phyloP scores from a whole-genome alignment of 2,329 filamentous ascomycete genomes.

The Pseudogymnoascus sp. region DNA sequence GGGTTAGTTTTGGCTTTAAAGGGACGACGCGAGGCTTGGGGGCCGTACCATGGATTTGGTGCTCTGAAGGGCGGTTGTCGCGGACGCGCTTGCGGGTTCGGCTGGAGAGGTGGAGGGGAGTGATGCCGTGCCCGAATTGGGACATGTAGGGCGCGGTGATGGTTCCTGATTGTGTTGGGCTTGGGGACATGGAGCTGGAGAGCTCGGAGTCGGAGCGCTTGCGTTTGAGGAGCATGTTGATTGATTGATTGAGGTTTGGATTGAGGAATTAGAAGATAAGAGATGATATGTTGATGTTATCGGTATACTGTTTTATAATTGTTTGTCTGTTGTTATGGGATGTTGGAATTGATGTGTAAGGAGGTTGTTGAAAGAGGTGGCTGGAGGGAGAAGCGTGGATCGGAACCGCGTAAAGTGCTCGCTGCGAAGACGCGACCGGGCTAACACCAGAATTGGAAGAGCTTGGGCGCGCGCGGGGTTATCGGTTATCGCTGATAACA shows the following conservation, averaged over 20 bases:
- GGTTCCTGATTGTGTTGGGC: slow-evolving; percentile 10
- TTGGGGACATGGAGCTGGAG: slow-evolving; percentile 37
- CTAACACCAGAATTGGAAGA: slow-evolving; percentile 2
- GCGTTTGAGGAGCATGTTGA: slow-evolving; percentile 49
- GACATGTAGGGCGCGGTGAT: slow-evolving; percentile 10
- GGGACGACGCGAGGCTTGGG: slow-evolving; percentile 5
- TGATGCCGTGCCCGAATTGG: slow-evolving; percentile 24
- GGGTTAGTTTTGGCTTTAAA: slow-evolving; percentile 16
- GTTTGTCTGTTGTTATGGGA: not conserved
- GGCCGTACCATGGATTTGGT: slow-evolving; percentile 45
- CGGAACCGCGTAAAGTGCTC: slow-evolving; percentile 7
- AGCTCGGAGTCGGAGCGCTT: slow-evolving; percentile 55
- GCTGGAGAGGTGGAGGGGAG: slow-evolving; percentile 41
- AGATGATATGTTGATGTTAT: not conserved
- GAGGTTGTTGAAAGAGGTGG: slow-evolving; percentile 3
- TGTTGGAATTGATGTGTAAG: slow-evolving; percentile 1
- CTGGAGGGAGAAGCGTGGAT: not conserved
- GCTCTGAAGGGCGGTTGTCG: slow-evolving; percentile 48
- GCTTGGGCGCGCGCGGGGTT: not conserved
- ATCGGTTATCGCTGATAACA: slow-evolving; percentile 9
- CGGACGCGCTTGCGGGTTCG: slow-evolving; percentile 56
- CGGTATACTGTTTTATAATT: not conserved
- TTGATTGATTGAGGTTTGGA: not conserved
- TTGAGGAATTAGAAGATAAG: not conserved
- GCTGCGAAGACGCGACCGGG: not conserved